Evolutionary conservation across 2,329 filamentous ascomycete genomes (phyloP), one percentile per base, ranked within the genome.

Genomic region (Claviceps spartinae): DNA sequence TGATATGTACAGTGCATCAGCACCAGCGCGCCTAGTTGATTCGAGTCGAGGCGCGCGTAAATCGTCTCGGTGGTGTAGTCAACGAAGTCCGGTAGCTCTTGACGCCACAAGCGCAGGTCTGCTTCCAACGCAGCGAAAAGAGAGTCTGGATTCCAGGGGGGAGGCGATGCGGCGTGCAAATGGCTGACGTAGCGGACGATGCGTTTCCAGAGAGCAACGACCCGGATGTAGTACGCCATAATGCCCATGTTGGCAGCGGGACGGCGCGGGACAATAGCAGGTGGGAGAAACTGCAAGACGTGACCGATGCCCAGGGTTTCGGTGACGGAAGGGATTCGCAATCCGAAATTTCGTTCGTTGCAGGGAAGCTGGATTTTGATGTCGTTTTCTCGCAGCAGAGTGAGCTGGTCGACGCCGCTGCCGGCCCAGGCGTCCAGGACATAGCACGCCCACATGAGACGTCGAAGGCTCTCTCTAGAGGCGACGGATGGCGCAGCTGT

Each of bases 1-100:
- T 73, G 68, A 48, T 72, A 73, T 26, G 71, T 73, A 56, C 70
- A 72, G 56, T 73, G 71, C 8, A 73, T 64, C 3, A 73, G 56
- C 13, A 71, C 67, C 43, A 74, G 60, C 9, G 70, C 70, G 14
- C 71, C 71, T 0, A 73, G 64, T 55, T 74, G 70, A 38, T 71
- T 69, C 1, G 71, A 72, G 54, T 72, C 71, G 20, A 72, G 65
- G 11, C 71, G 69, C 3, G 70, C 69, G 54, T 73, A 73, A 37
- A 73, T 71, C 18, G 70, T 69, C 43, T 70, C 68, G 14, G 66
- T 61, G 1, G 67, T 69, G 56, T 72, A 72, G 38, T 68, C 68
- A 42, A 73, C 64, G 54, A 69, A 71, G 41, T 71, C 68, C 0
- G 71, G 70, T 5, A 74, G 65, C 40, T 69, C 65, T 24, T 62